Conservation (phyloP, 495 filamentous ascomycete genomes). For the Platismatia glauca region DNA sequence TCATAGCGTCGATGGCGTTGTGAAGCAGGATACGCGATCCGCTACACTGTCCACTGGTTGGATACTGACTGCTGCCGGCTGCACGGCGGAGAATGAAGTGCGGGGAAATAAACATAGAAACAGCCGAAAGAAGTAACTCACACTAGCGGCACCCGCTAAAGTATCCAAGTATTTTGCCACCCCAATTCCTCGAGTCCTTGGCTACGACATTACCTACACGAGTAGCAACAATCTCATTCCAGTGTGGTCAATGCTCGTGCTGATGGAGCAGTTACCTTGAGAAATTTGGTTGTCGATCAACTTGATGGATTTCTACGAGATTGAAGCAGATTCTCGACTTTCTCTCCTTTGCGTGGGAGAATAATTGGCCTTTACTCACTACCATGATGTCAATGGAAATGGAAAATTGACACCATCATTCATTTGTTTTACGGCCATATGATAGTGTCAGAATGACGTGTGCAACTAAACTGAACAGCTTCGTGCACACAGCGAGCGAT, state of each 20-base stretch:
- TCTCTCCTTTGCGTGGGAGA: neutral
- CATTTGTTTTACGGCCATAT: neutral
- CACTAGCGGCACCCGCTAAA: neutral
- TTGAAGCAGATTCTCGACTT: neutral
- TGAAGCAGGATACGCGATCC: neutral
- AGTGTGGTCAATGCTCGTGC: neutral
- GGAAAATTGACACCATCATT: neutral
- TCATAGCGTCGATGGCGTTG: neutral
- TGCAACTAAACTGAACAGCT: neutral
- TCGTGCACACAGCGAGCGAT: no score
- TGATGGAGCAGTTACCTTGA: neutral
- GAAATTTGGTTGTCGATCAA: neutral
- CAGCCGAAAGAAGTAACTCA: neutral
- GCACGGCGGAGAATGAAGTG: neutral
- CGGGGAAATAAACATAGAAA: neutral
- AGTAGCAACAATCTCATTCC: neutral
- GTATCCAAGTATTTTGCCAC: neutral
- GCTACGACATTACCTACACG: no score
- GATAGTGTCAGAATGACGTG: neutral
- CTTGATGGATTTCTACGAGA: neutral
- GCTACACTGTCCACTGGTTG: neutral
- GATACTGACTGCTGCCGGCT: neutral
- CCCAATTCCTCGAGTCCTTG: neutral
- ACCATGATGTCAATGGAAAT: neutral
- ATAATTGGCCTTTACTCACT: neutral